Evolutionary conservation across 2,329 filamentous ascomycete genomes (phyloP).

Genomic region (Ascochyta rabiei): DNA sequence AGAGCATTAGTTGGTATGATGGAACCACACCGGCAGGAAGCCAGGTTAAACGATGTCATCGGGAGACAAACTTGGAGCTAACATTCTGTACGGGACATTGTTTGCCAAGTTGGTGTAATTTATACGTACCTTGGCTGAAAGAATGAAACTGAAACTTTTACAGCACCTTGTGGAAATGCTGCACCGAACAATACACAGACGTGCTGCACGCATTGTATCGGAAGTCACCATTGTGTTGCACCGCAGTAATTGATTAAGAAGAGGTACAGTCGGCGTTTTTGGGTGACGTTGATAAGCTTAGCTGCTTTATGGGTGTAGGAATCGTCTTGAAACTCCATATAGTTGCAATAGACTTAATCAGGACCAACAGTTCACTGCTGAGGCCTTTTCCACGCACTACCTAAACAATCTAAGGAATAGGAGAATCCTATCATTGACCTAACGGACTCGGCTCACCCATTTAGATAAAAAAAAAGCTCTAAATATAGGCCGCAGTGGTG

Average conservation of each 20-base stretch:
- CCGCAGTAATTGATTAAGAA: neutral
- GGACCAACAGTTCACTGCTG: too few relatives aligned
- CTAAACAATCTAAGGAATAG: too few relatives aligned
- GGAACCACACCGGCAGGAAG: constrained; percentile 35
- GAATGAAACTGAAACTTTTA: neutral
- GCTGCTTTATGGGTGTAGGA: too few relatives aligned
- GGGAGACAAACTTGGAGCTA: constrained; percentile 31
- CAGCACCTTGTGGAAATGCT: constrained; percentile 22
- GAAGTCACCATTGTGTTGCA: constrained; percentile 31
- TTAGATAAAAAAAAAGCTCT: too few relatives aligned
- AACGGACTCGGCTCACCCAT: too few relatives aligned
- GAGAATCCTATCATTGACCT: too few relatives aligned
- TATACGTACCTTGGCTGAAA: neutral
- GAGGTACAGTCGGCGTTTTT: too few relatives aligned
- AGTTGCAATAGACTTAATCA: too few relatives aligned
- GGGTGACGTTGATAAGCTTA: too few relatives aligned
- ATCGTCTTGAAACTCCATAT: too few relatives aligned
- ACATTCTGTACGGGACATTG: constrained; percentile 38
- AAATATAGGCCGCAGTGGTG: too few relatives aligned
- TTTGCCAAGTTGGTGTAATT: constrained; percentile 42
- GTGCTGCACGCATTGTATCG: constrained; percentile 35
- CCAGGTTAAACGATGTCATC: constrained; percentile 29
- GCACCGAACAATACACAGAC: constrained; percentile 18
- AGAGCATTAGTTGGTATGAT: constrained; percentile 30
- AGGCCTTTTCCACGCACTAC: too few relatives aligned